These are phyloP conservation scores for Colletotrichum sp. DNA, from an alignment of 2,329 filamentous ascomycete species.

Conservation along the genomic window DNA sequence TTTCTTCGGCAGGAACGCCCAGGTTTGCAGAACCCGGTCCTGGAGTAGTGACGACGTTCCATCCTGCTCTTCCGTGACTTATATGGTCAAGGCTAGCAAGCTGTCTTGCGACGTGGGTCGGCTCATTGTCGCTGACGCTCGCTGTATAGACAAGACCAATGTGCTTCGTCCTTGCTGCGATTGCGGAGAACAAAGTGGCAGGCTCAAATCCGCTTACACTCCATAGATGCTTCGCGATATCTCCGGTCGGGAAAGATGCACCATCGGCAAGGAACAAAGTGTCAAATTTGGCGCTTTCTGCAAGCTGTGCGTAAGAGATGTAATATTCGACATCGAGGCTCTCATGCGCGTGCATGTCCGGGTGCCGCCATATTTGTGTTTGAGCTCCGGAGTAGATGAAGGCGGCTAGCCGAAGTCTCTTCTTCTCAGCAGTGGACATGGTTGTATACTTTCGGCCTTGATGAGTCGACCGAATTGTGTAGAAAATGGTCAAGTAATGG, in stretches of 20 bases:
- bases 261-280: conserved; percentile 12
- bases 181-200: background rate
- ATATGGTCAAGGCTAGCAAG: background rate
- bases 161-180: background rate
- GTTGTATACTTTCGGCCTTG: background rate
- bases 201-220: background rate
- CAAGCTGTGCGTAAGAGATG: conserved; percentile 8
- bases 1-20: background rate
- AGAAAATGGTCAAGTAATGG: background rate
- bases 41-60: background rate
- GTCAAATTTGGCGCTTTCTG: conserved; percentile 13
- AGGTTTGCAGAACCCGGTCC: background rate
- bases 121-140: conserved; percentile 14
- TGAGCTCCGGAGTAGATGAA: conserved; percentile 12
- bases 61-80: background rate
- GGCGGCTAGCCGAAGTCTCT: conserved; percentile 5
- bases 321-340: conserved; percentile 17
- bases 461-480: rapidly evolving
- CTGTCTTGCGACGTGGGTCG: background rate
- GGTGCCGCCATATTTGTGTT: conserved; percentile 13
- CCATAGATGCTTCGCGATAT: background rate
- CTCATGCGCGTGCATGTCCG: conserved; percentile 4
- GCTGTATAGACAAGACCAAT: background rate
- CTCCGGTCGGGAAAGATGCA: background rate
- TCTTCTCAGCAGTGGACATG: background rate